Conservation (phyloP, 495 filamentous ascomycete species). For the Friedmanniomyces simplex region DNA sequence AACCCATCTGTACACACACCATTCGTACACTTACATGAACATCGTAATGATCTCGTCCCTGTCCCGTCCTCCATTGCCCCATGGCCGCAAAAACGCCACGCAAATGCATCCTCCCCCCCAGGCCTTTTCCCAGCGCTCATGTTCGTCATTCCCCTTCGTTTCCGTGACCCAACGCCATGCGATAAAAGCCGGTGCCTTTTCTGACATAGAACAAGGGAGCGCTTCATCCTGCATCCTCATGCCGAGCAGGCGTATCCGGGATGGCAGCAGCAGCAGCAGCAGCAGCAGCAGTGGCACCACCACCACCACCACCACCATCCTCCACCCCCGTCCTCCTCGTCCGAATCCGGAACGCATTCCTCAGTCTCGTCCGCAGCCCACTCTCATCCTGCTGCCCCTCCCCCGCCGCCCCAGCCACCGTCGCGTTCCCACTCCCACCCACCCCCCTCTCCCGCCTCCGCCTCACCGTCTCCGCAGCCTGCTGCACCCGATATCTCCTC, state of each 20-base stretch:
- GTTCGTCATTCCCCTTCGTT: no score
- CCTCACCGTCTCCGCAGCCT: not conserved
- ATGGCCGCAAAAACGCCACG: no score
- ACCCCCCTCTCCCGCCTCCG: not conserved
- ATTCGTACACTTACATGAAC: not conserved
- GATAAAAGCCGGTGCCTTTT: no score
- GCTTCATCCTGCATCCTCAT: no score
- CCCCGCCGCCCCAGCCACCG: not conserved
- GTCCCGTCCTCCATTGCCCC: no score
- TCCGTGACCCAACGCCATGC: no score
- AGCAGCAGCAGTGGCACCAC: no score
- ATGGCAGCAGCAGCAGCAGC: not conserved
- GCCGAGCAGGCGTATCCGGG: not conserved
- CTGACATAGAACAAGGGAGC: no score
- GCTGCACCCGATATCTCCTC: slow-evolving; percentile 2
- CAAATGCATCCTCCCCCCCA: no score
- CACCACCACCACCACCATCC: not conserved
- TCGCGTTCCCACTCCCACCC: not conserved
- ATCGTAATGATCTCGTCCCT: not conserved
- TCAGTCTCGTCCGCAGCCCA: slow-evolving; percentile 15
- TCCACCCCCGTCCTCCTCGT: slow-evolving; percentile 18
- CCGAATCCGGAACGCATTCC: slow-evolving; percentile 25
- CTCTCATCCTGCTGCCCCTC: slow-evolving; percentile 3
- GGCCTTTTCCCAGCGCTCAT: no score
- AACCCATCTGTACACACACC: not conserved